Evolutionary conservation across 1,139 yeast species (phyloP).

Genomic region (Taphrina wiesneri): DNA sequence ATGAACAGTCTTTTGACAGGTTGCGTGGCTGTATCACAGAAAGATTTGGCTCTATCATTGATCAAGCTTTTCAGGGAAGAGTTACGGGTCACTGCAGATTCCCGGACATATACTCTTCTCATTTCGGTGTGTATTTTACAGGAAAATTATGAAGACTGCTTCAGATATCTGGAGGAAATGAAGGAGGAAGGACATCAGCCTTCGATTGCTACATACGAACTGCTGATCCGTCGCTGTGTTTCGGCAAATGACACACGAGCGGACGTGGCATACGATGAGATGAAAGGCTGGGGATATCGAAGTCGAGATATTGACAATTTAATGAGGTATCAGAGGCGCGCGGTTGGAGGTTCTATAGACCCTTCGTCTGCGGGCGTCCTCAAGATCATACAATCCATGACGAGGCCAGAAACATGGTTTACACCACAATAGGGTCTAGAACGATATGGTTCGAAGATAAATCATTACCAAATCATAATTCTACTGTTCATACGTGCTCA

Average conservation of each 20-base stretch:
- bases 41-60: conserved; percentile 4
- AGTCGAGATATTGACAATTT: not conserved
- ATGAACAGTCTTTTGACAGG: conserved; percentile 29
- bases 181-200: conserved; percentile 32
- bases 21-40: conserved; percentile 4
- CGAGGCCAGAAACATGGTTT: not conserved
- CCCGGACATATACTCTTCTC: conserved; percentile 7
- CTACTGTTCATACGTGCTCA: too few species aligned
- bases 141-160: conserved; percentile 33
- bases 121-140: conserved; percentile 15
- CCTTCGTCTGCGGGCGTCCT: not conserved
- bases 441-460: too few species aligned
- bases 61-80: conserved; percentile 8
- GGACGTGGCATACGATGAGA: conserved; percentile 24
- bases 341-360: not conserved
- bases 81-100: conserved; percentile 2
- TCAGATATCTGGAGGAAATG: conserved; percentile 29
- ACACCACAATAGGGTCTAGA: not conserved
- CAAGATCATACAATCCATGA: not conserved
- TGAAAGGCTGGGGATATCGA: conserved; percentile 28
- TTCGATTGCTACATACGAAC: not conserved
- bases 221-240: conserved; percentile 19
- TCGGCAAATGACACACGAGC: conserved; percentile 20
- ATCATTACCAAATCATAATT: too few species aligned
- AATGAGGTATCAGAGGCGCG: not conserved